A percentile compares a stretch with the other conserved stretches of the same genome.
Conservation (phyloP, 78 protist species). For the Monosiga brevicollis region DNA sequence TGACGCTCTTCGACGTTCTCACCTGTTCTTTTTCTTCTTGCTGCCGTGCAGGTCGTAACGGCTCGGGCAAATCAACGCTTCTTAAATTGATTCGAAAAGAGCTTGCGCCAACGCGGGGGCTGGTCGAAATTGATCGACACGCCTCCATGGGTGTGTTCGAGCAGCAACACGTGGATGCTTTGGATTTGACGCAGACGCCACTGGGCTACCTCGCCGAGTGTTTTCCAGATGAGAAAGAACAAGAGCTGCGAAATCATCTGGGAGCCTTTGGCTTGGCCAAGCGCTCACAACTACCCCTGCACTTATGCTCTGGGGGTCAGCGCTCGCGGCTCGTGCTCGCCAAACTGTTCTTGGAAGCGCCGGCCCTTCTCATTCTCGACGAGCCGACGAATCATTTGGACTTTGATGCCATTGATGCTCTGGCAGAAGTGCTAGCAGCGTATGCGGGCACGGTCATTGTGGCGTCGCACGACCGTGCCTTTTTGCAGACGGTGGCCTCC, state of each 20-base stretch:
- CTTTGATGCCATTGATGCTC: slow-evolving; percentile 65
- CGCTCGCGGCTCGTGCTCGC: slow-evolving; percentile 68
- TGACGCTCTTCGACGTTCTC: background rate
- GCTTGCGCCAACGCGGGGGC: slow-evolving; percentile 57
- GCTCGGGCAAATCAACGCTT: slow-evolving; percentile 87
- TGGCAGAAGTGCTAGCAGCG: background rate
- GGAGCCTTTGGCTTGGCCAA: slow-evolving; percentile 71
- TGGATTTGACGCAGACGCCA: slow-evolving; percentile 27
- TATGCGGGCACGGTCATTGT: slow-evolving; percentile 60
- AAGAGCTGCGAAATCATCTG: slow-evolving; percentile 48
- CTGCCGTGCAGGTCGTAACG: slow-evolving; percentile 78
- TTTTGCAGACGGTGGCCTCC: too few relatives aligned
- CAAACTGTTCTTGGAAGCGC: slow-evolving; percentile 38
- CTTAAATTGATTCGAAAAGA: slow-evolving; percentile 72
- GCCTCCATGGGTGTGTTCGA: slow-evolving; percentile 23
- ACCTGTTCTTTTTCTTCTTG: slow-evolving; percentile 16
- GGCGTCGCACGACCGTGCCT: slow-evolving; percentile 61
- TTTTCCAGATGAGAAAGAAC: slow-evolving; percentile 20
- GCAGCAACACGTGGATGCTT: slow-evolving; percentile 55
- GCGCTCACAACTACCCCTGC: slow-evolving; percentile 63
- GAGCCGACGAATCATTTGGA: slow-evolving; percentile 93
- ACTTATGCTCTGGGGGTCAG: slow-evolving; percentile 86
- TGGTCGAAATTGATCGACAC: background rate
- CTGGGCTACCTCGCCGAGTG: slow-evolving; percentile 15
- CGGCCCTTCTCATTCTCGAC: slow-evolving; percentile 81